Base-by-base conservation (phyloP, 768 basidiomycete genomes). In the Dendrothele bispora region DNA sequence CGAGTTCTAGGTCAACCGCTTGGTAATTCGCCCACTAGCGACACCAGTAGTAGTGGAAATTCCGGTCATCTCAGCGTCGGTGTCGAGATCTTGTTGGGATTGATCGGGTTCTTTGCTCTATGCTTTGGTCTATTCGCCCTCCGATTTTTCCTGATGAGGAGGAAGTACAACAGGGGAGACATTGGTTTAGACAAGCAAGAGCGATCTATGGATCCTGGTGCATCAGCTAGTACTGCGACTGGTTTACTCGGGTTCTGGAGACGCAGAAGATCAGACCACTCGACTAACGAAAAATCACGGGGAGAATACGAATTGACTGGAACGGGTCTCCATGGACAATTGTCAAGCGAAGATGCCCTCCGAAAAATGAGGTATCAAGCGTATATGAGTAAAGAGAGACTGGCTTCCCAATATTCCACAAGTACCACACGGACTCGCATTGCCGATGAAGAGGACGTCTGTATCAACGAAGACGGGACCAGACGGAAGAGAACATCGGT, bases 1-100 rank as follows among this genome's bases (percentile, higher is more conserved):
- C 80, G 90, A 4, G 78, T 91, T 12, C 65, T 84, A 26, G 76
- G 83, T 39, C 73, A 81, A 49, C 81, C 87, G 0, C 64, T 88
- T n/a, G 58, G 57, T 37, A 25, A 47, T 39, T 53, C 53, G 10
- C 48, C 41, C 12, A 53, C 49, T 18, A 44, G 41, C 47, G 20
- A 21, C 41, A 39, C 48, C 39, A 45, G 54, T 43, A 45, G 39
- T 18, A 20, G 47, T 2, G 15, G 38, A 26, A 20, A 57, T 3
- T 46, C 52, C n/a, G 53, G 49, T 3, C 72, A 71, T 50, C 55
- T 83, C 4, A 77, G 74, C 1, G 71, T 87, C 4, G 88, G 86
- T 4, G 61, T 88, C 43, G 74, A 80, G 42, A 78, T 87, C 4
- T 70, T 89, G 20, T 67, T 88, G 27, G 79, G 74, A 3, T 67